Conservation (phyloP, 75 land plant genomes). For the Isoetes taiwanensis region DNA sequence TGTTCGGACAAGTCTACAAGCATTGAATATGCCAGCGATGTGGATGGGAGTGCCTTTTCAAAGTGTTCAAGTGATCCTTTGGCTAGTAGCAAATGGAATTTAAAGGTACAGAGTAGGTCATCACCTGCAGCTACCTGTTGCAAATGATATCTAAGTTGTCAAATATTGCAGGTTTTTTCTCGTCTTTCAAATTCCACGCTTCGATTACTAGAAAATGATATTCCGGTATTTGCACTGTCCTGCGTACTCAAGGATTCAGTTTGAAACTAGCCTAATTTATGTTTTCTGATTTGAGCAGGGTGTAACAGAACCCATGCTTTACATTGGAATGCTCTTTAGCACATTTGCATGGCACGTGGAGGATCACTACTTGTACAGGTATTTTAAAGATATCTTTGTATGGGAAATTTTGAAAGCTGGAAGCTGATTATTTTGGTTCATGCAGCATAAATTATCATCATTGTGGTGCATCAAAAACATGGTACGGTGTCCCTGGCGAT, state of each 20-base stretch:
- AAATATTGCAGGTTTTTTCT: conserved; percentile 46
- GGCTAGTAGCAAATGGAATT: conserved; percentile 78
- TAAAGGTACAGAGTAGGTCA: conserved; percentile 41
- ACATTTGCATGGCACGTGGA: conserved; percentile 99
- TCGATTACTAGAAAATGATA: conserved; percentile 49
- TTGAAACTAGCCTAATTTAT: not conserved
- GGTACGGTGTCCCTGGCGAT: conserved; percentile 91
- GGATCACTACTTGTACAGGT: conserved; percentile 92
- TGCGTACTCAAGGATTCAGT: not conserved
- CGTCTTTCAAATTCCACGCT: conserved; percentile 47
- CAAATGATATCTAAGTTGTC: not conserved
- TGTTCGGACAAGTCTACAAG: conserved; percentile 48
- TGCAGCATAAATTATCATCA: conserved; percentile 93
- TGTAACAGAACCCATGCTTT: conserved; percentile 90
- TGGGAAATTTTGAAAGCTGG: not conserved
- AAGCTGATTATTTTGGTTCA: not conserved
- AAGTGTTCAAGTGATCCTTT: conserved; percentile 49
- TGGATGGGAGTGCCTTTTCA: conserved; percentile 96
- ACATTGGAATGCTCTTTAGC: conserved; percentile 95
- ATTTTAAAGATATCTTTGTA: not conserved
- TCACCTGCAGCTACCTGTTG: not conserved
- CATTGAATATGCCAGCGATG: conserved; percentile 91
- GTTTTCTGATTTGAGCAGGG: conserved; percentile 38
- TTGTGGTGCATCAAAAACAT: conserved; percentile 89
- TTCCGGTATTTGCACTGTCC: conserved; percentile 40